A percentile compares a stretch with the other conserved stretches of the same genome.
Conservation (phyloP, 139 green algal genomes). For the Diplosphaera chodatii region DNA sequence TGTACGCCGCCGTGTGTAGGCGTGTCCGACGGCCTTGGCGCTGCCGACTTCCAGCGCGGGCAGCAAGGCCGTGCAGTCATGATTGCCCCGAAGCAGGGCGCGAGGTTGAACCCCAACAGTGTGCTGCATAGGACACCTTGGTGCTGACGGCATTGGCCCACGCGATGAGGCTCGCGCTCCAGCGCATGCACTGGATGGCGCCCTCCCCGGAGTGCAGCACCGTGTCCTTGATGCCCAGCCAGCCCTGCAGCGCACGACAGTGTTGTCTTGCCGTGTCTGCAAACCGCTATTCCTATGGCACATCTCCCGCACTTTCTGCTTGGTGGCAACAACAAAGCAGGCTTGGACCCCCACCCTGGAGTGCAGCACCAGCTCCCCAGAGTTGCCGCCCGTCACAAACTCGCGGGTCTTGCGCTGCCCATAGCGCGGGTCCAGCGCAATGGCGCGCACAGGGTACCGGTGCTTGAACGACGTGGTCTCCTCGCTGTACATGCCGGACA, state of each 20-base stretch:
- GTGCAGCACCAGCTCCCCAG: slow-evolving; percentile 65
- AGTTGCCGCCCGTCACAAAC: slow-evolving; percentile 62
- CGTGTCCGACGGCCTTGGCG: no score
- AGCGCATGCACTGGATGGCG: slow-evolving; percentile 52
- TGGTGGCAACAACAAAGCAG: background rate
- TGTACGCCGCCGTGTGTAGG: no score
- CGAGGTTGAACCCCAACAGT: background rate
- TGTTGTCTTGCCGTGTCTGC: no score
- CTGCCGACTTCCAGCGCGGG: no score
- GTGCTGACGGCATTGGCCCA: slow-evolving; percentile 78
- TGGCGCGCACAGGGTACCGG: slow-evolving; percentile 42
- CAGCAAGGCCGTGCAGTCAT: no score
- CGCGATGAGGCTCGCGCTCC: slow-evolving; percentile 70
- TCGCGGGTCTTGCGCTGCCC: slow-evolving; percentile 58
- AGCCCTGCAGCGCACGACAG: slow-evolving; percentile 53
- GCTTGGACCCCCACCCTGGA: slow-evolving; percentile 39
- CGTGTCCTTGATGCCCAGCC: slow-evolving; percentile 73
- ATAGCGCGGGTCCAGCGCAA: slow-evolving; percentile 84
- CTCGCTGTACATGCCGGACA: slow-evolving; percentile 64
- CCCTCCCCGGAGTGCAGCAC: slow-evolving; percentile 69
- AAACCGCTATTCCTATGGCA: no score
- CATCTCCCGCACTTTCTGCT: no score
- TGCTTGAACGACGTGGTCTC: slow-evolving; percentile 43
- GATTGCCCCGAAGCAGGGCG: no score
- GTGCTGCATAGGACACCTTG: slow-evolving; percentile 34